Conservation (phyloP, 352 stramenopile genomes). For the Globisporangium iwayamae region DNA sequence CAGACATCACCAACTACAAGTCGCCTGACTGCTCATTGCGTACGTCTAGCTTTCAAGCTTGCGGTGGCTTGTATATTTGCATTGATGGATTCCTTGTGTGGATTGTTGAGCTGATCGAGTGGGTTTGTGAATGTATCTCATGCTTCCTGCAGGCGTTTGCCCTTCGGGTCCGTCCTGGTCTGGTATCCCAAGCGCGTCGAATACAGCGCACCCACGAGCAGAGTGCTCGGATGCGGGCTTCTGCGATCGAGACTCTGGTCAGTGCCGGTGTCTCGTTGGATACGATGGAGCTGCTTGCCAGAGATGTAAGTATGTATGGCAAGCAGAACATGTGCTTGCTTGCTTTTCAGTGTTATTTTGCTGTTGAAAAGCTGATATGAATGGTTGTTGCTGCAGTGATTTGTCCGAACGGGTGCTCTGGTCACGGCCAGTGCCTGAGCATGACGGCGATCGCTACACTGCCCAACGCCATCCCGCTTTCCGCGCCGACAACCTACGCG, state of each 20-base stretch:
- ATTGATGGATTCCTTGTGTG: neutral
- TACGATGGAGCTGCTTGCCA: slow-evolving; percentile 77
- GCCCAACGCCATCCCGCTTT: slow-evolving; percentile 56
- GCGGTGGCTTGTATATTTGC: neutral
- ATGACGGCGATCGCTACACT: slow-evolving; percentile 54
- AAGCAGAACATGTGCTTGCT: neutral
- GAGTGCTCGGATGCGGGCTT: slow-evolving; percentile 68
- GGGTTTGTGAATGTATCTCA: neutral
- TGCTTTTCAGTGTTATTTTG: too few relatives aligned
- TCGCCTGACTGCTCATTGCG: slow-evolving; percentile 82
- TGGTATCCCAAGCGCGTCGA: slow-evolving; percentile 38
- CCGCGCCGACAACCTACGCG: slow-evolving; percentile 45
- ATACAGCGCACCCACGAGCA: slow-evolving; percentile 34
- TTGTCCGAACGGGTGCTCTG: slow-evolving; percentile 64
- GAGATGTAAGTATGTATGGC: slow-evolving; percentile 30
- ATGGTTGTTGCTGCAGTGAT: slow-evolving; percentile 16
- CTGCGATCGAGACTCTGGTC: slow-evolving; percentile 50
- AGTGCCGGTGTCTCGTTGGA: slow-evolving; percentile 60
- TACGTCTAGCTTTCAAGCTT: slow-evolving; percentile 16
- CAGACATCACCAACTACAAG: slow-evolving; percentile 77
- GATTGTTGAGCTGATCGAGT: neutral
- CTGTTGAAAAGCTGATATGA: neutral
- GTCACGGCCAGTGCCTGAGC: slow-evolving; percentile 68
- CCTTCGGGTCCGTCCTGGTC: slow-evolving; percentile 61
- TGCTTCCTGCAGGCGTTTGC: slow-evolving; percentile 47